Conservation (phyloP, 768 basidiomycete species). For the Daedaleopsis nitida region DNA sequence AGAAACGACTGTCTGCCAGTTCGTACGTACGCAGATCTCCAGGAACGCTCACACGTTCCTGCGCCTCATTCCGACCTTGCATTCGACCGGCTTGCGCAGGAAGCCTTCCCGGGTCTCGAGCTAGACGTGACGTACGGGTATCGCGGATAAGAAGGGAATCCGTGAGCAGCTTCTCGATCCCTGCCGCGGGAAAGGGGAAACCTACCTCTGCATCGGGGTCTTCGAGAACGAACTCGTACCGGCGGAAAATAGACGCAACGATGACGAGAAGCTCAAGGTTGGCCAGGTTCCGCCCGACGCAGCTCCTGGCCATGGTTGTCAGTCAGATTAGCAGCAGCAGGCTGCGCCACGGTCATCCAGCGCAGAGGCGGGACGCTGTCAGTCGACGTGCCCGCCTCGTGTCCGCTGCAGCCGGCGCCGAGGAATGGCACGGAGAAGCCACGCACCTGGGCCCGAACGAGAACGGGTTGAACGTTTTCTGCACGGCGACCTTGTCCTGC, state of each 20-base stretch:
- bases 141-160: neutral
- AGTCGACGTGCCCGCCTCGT: neutral
- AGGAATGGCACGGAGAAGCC: neutral
- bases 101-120: conserved; percentile 84
- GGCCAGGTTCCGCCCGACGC: conserved; percentile 84
- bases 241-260: conserved; percentile 74
- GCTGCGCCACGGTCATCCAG: too few species aligned
- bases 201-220: conserved; percentile 57
- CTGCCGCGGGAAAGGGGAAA: conserved; percentile 3
- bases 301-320: conserved; percentile 59
- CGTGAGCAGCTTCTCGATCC: neutral
- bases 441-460: conserved; percentile 77
- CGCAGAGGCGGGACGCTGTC: neutral
- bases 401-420: too few species aligned
- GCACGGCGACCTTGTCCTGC: conserved; percentile 56
- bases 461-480: conserved; percentile 84
- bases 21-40: neutral
- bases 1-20: too few species aligned
- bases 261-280: conserved; percentile 80
- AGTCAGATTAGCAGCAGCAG: too few species aligned
- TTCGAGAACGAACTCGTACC: conserved; percentile 74
- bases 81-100: conserved; percentile 78
- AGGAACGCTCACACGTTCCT: conserved; percentile 40
- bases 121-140: conserved; percentile 34
- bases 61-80: conserved; percentile 71